phyloP scores from a whole-genome alignment of 1,139 yeast species.

The Yamadazyma buinensis region DNA sequence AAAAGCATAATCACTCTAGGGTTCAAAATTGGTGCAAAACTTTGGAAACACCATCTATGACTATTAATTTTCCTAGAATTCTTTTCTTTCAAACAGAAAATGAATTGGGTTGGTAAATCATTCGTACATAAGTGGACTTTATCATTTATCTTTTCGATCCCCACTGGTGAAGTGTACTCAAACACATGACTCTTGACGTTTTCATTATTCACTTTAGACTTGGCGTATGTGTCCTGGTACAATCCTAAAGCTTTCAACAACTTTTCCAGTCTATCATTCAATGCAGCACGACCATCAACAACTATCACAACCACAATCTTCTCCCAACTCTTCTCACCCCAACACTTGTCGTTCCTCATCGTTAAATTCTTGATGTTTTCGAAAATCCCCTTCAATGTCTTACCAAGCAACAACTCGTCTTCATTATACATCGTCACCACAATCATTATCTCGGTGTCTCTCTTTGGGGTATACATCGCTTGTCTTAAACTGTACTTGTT shows the following conservation, averaged over 20 bases:
- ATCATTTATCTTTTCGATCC: constrained; percentile 59
- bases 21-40: constrained; percentile 65
- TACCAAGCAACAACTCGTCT: constrained; percentile 65
- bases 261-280: constrained; percentile 61
- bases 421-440: constrained; percentile 82
- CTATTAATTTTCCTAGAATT: constrained; percentile 76
- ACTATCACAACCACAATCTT: constrained; percentile 71
- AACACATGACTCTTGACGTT: constrained; percentile 71
- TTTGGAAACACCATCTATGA: constrained; percentile 83
- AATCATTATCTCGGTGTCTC: constrained; percentile 70
- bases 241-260: constrained; percentile 71
- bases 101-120: constrained; percentile 65
- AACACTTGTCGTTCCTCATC: constrained; percentile 53
- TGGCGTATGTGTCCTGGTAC: constrained; percentile 81
- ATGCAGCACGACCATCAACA: constrained; percentile 73
- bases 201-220: constrained; percentile 67
- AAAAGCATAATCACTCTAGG: constrained; percentile 70
- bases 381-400: constrained; percentile 75
- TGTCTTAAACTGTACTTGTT: constrained; percentile 66
- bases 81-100: constrained; percentile 74
- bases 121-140: constrained; percentile 54
- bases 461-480: constrained; percentile 58
- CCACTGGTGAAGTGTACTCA: constrained; percentile 77
- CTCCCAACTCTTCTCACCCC: constrained; percentile 85
- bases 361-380: constrained; percentile 65